Evolutionary conservation across 23 red algal species (phyloP).

Genomic region (Agarophyton chilense): DNA sequence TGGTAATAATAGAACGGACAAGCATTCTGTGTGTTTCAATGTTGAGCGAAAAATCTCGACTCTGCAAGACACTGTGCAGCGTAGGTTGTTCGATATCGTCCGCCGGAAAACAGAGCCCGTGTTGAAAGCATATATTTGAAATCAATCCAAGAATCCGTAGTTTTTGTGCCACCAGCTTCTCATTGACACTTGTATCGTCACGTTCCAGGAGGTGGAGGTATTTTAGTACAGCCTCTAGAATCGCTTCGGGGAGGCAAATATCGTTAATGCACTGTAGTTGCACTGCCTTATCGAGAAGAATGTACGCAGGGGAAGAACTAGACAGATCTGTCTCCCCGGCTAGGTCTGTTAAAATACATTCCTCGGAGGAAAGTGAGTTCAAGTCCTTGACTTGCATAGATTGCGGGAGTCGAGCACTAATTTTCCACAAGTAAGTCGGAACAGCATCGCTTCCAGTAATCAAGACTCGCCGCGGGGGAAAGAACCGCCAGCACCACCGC

Average conservation of each 20-base stretch:
- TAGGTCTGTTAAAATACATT: neutral
- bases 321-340: neutral
- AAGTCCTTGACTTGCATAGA: neutral
- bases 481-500: conserved; percentile 24
- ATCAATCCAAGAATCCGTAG: neutral
- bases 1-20: neutral
- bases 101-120: conserved; percentile 15
- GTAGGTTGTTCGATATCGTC: conserved; percentile 1
- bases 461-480: neutral
- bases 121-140: neutral
- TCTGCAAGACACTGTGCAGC: neutral
- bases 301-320: neutral
- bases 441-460: neutral
- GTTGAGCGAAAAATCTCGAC: neutral
- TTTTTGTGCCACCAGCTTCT: neutral
- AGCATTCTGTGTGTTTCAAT: neutral
- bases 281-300: conserved; percentile 19
- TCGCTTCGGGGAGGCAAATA: neutral
- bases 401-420: neutral
- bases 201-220: neutral
- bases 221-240: neutral
- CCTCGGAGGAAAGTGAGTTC: neutral
- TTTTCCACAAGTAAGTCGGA: neutral
- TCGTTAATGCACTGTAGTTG: conserved; percentile 1
- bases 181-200: neutral